Base-by-base conservation (phyloP, 208 protist species). In the Leishmania tarentolae region DNA sequence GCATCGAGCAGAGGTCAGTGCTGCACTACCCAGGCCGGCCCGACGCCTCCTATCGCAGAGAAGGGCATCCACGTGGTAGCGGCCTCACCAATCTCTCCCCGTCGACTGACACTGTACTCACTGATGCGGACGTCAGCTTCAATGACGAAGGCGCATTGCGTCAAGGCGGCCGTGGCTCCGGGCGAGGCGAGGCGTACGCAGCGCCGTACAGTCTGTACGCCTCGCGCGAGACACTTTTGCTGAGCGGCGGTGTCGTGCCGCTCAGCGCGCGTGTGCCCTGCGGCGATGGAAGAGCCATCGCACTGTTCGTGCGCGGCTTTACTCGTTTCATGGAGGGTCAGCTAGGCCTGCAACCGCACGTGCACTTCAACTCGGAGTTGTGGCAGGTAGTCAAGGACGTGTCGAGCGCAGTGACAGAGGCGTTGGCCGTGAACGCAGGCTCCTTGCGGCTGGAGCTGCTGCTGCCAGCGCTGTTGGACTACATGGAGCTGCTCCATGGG, bases 241-340 rank as follows among this genome's bases (percentile, higher is more conserved):
- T 97, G 79, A 95, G 92, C 8, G 93, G 91, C 42, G 94, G 94
- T 17, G 88, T 95, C 3, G 89, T 97, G 31, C 94, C 94, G 0
- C 84, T 96, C n/a, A 97, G 93, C 72, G 85, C 94, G 65, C 92
- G 92, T 15, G 59, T 79, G 35, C 88, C 88, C 6, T 88, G 83
- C 72, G 88, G 84, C 15, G 87, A 93, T 66, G 94, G 94, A 5
- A 72, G 66, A 9, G 76, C 76, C 19, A 44, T 95, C 0, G 78
- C 84, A 0, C 15, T 68, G 17, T 88, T 97, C 46, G 68, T 97
- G 3, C 75, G 84, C 46, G 24, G 77, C 47, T 94, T 93, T 69
- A 78, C 66, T 47, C 69, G 11, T 35, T 83, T 61, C 44, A 46
- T 86, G 21, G 31, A 71, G 21, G 40, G 31, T 17, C 71, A 78